These are phyloP conservation scores for Thinopyrum elongatum DNA, from an alignment of 176 grass and related monocot species.

Conservation along the genomic window DNA sequence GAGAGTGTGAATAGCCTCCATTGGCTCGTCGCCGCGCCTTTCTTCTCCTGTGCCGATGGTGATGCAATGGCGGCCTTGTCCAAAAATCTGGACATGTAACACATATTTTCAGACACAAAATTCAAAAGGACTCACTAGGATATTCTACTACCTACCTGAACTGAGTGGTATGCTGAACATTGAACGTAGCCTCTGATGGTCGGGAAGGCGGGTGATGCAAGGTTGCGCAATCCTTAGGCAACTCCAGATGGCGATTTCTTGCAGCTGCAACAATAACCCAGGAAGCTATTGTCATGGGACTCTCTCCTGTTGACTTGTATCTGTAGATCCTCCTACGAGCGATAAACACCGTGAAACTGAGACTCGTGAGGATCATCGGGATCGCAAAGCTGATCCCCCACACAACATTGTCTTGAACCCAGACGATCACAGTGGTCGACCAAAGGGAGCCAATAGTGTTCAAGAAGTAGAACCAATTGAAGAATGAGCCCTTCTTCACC, in stretches of 20 bases:
- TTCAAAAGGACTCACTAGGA: no score
- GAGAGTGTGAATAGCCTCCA: constrained; percentile 49
- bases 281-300: constrained; percentile 33
- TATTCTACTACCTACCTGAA: background rate
- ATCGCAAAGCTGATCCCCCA: constrained; percentile 47
- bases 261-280: constrained; percentile 44
- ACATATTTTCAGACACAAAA: no score
- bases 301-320: constrained; percentile 32
- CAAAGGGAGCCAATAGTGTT: constrained; percentile 15
- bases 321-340: constrained; percentile 21
- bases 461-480: constrained; percentile 41
- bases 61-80: constrained; percentile 48
- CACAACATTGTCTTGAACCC: constrained; percentile 41
- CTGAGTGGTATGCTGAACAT: background rate
- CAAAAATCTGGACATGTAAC: constrained; percentile 57
- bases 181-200: no score
- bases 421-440: constrained; percentile 13
- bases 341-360: constrained; percentile 31
- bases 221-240: constrained; percentile 11
- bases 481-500: constrained; percentile 26
- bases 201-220: background rate
- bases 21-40: background rate
- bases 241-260: constrained; percentile 17
- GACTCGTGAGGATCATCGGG: constrained; percentile 7
- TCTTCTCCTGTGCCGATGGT: background rate